These are phyloP conservation scores for Hypomyces perniciosus DNA, from an alignment of 2,329 filamentous ascomycete genomes.

Conservation along the genomic window DNA sequence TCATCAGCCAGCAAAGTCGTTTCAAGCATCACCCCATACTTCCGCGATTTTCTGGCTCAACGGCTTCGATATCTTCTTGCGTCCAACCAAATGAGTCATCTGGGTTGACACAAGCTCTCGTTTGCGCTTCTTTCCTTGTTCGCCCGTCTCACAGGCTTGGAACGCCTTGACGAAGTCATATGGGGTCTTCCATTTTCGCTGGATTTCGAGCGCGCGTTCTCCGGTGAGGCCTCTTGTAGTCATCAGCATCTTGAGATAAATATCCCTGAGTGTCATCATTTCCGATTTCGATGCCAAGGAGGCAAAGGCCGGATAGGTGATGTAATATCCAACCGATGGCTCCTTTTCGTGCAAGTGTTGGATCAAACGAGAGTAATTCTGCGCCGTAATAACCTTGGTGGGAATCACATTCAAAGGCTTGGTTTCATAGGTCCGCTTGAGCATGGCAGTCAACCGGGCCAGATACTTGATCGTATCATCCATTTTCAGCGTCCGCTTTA, in stretches of 20 bases:
- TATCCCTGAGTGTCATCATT: slow-evolving; percentile 63
- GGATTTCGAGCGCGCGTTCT: slow-evolving; percentile 74
- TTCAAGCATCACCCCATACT: slow-evolving; percentile 56
- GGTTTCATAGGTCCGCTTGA: slow-evolving; percentile 59
- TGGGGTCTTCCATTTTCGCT: slow-evolving; percentile 71
- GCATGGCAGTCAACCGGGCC: slow-evolving; percentile 61
- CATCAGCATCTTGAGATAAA: slow-evolving; percentile 84
- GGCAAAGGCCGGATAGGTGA: slow-evolving; percentile 67
- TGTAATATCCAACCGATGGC: slow-evolving; percentile 47
- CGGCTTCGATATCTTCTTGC: slow-evolving; percentile 60
- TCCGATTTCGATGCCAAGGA: slow-evolving; percentile 71
- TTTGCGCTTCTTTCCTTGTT: slow-evolving; percentile 49
- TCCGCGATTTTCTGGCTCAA: slow-evolving; percentile 66
- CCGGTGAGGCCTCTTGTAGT: slow-evolving; percentile 68
- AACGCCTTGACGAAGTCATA: slow-evolving; percentile 65
- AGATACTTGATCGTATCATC: slow-evolving; percentile 76
- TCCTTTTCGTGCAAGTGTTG: slow-evolving; percentile 50
- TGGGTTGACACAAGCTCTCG: slow-evolving; percentile 53
- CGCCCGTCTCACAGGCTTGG: slow-evolving; percentile 45
- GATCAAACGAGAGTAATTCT: slow-evolving; percentile 61
- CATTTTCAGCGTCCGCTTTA: slow-evolving; percentile 69
- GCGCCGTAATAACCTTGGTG: slow-evolving; percentile 53
- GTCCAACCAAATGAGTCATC: slow-evolving; percentile 54
- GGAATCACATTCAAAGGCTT: slow-evolving; percentile 59
- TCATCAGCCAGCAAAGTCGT: not conserved